phyloP scores from a whole-genome alignment of 345 rosid species.

The Camelina laxa region DNA sequence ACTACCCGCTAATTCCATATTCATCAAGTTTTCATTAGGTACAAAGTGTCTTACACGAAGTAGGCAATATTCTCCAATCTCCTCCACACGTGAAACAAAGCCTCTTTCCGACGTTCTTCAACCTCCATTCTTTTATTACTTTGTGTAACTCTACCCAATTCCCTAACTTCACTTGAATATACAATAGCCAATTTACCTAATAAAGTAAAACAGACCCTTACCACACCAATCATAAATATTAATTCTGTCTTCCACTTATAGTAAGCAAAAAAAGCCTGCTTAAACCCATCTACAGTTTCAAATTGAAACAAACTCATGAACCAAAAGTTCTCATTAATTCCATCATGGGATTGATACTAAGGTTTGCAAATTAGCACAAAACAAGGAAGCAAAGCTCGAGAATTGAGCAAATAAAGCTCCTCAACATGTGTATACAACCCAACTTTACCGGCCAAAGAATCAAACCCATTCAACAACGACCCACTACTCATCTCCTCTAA shows the following conservation, averaged over 20 bases:
- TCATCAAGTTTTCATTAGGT: neutral
- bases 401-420: slow-evolving; percentile 92
- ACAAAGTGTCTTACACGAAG: neutral
- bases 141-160: neutral
- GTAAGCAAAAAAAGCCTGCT: too few relatives aligned
- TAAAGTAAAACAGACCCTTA: too few relatives aligned
- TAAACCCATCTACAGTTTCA: too few relatives aligned
- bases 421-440: slow-evolving; percentile 88
- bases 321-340: neutral
- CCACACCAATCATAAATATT: too few relatives aligned
- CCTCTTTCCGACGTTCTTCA: slow-evolving; percentile 26
- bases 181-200: too few relatives aligned
- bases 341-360: slow-evolving; percentile 32
- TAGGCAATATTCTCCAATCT: slow-evolving; percentile 4
- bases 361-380: slow-evolving; percentile 87
- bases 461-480: slow-evolving; percentile 73
- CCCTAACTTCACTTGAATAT: neutral
- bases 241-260: too few relatives aligned
- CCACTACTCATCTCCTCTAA: slow-evolving; percentile 66
- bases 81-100: slow-evolving; percentile 34
- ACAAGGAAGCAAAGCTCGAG: slow-evolving; percentile 89
- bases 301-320: neutral
- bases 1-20: neutral
- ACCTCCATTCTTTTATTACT: slow-evolving; percentile 8
- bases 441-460: slow-evolving; percentile 94